A percentile compares a stretch with the other conserved stretches of the same genome.
phyloP scores from a whole-genome alignment of 768 basidiomycete species.

The Hemileccinum impolitum region DNA sequence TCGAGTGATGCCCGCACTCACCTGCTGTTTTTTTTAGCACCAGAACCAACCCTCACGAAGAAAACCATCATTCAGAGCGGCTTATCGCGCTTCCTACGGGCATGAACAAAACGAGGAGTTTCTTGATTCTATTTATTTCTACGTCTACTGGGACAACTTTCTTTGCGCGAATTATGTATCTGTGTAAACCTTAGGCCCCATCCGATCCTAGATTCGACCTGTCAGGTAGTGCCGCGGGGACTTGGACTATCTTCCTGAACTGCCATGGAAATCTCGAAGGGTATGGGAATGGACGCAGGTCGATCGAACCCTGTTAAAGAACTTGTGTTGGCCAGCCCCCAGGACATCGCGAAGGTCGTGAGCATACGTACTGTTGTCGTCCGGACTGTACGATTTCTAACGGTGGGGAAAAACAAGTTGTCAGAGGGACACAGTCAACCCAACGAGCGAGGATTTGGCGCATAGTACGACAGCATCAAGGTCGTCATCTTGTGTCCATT shows the following conservation, averaged over 20 bases:
- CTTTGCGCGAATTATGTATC: not conserved
- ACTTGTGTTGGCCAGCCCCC: conserved; percentile 7
- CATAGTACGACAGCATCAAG: conserved; percentile 89
- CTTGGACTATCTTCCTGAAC: conserved; percentile 90
- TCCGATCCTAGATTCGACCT: conserved; percentile 44
- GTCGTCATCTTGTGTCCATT: conserved; percentile 99
- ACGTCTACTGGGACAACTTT: not conserved
- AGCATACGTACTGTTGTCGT: conserved; percentile 78
- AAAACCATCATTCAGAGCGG: conserved; percentile 74
- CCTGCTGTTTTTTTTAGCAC: conserved; percentile 44
- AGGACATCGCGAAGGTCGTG: too few species aligned
- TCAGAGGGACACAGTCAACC: not conserved
- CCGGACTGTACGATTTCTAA: conserved; percentile 94
- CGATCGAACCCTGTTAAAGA: conserved; percentile 77
- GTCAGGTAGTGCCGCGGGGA: conserved; percentile 75
- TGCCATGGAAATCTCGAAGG: conserved; percentile 95
- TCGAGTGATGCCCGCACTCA: not conserved
- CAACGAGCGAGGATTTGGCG: conserved; percentile 48
- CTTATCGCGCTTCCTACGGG: conserved; percentile 72
- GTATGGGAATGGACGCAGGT: conserved; percentile 94
- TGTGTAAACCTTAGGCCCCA: conserved; percentile 28
- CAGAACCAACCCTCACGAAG: conserved; percentile 89
- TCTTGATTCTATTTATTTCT: conserved; percentile 5
- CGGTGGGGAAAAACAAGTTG: too few species aligned
- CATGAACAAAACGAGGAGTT: conserved; percentile 15